Percentiles rank a stretch among this genome's conserved stretches.
These are phyloP conservation scores for Pyrrhoderma noxium DNA, from an alignment of 1,284 basidiomycete genomes.

Conservation along the genomic window DNA sequence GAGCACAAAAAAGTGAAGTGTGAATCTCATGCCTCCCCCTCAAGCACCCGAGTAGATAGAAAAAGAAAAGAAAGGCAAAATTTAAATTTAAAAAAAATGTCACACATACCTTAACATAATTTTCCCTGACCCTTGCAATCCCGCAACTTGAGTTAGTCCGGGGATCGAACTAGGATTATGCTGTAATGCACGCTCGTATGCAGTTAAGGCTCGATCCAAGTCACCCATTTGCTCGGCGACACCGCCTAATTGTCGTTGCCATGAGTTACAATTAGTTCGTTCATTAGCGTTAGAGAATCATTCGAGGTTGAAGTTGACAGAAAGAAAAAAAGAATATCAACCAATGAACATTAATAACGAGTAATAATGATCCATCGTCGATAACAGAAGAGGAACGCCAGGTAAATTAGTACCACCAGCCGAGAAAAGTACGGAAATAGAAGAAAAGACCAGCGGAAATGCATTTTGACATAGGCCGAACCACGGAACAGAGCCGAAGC, in stretches of 20 bases:
- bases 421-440: too few species aligned
- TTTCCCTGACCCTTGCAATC: constrained; percentile 82
- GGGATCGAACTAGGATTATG: constrained; percentile 86
- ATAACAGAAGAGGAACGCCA: too few species aligned
- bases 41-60: too few species aligned
- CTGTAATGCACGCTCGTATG: constrained; percentile 87
- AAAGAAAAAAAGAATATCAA: background rate
- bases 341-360: background rate
- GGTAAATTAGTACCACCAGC: too few species aligned
- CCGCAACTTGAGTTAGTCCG: constrained; percentile 86
- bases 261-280: too few species aligned
- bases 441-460: too few species aligned
- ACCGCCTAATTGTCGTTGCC: constrained; percentile 44
- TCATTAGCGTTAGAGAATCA: constrained; percentile 12
- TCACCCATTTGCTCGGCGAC: constrained; percentile 90
- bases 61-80: background rate
- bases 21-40: too few species aligned
- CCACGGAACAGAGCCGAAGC: too few species aligned
- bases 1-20: too few species aligned
- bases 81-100: background rate
- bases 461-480: too few species aligned
- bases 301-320: background rate
- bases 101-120: constrained; percentile 67
- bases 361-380: too few species aligned
- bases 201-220: constrained; percentile 79